Percentiles rank a stretch among this genome's conserved stretches.
These are phyloP conservation scores for Aspergillus arachidicola DNA, from an alignment of 2,329 filamentous ascomycete genomes.

Conservation along the genomic window DNA sequence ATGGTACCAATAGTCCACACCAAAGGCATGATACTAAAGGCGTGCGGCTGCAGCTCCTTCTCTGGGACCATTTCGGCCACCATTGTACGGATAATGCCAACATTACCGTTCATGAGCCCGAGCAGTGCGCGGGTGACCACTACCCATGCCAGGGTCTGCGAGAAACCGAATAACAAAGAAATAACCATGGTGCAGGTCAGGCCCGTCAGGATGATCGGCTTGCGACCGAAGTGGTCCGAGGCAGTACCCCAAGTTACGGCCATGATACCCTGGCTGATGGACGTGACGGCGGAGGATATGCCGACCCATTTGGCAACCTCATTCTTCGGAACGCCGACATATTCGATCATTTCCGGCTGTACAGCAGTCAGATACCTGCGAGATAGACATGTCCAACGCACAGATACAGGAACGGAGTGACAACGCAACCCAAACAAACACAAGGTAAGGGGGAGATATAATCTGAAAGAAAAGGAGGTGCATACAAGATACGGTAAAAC, in stretches of 20 bases:
- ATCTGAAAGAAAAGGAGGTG: not conserved
- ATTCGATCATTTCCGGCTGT: conserved; percentile 79
- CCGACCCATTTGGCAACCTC: conserved; percentile 82
- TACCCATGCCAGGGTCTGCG: conserved; percentile 76
- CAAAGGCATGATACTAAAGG: conserved; percentile 91
- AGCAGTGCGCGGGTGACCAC: conserved; percentile 76
- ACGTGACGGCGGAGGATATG: conserved; percentile 71
- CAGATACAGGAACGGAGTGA: not conserved
- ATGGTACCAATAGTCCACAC: conserved; percentile 87
- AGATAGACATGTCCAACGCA: not conserved
- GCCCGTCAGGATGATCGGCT: conserved; percentile 75
- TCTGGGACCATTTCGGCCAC: conserved; percentile 91
- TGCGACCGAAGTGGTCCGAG: conserved; percentile 79
- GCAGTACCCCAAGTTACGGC: conserved; percentile 75
- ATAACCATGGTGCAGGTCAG: conserved; percentile 78
- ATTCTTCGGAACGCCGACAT: conserved; percentile 68
- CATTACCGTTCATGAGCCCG: conserved; percentile 85
- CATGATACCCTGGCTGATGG: conserved; percentile 69
- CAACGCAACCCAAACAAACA: too few species aligned
- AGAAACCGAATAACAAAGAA: conserved; percentile 82
- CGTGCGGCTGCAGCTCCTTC: conserved; percentile 80
- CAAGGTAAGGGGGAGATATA: not conserved
- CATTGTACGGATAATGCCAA: conserved; percentile 89
- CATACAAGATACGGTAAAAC: conserved; percentile 63
- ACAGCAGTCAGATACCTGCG: conserved; percentile 33